Evolutionary conservation across 2,329 filamentous ascomycete genomes (phyloP).

Genomic region (Talaromyces sp.): DNA sequence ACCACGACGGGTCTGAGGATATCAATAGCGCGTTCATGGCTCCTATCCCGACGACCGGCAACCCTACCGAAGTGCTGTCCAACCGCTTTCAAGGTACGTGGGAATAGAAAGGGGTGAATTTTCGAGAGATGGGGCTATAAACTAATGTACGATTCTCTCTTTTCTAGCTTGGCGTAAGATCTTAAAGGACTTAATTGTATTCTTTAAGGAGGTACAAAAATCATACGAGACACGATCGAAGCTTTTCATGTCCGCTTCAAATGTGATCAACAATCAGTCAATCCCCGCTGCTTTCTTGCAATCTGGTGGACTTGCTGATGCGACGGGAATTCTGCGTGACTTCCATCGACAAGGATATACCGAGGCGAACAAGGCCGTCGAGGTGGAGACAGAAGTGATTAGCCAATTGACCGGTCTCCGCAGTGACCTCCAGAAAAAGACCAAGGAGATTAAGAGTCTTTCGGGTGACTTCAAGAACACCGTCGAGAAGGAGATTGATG

Average conservation of each 20-base stretch:
- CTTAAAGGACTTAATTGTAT: slow-evolving; percentile 89
- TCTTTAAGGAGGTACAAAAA: slow-evolving; percentile 87
- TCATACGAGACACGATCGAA: slow-evolving; percentile 88
- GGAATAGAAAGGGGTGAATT: not conserved
- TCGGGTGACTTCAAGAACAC: slow-evolving; percentile 96
- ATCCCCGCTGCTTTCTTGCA: slow-evolving; percentile 75
- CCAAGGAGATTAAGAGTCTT: slow-evolving; percentile 95
- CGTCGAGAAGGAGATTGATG: slow-evolving; percentile 92
- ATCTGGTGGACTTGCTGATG: slow-evolving; percentile 84
- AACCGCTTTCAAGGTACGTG: slow-evolving; percentile 81
- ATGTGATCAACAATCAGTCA: slow-evolving; percentile 77
- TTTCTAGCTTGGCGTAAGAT: slow-evolving; percentile 85
- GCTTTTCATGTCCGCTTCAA: slow-evolving; percentile 77
- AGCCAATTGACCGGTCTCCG: slow-evolving; percentile 81
- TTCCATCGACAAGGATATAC: slow-evolving; percentile 79
- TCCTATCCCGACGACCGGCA: slow-evolving; percentile 83
- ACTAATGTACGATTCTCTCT: not conserved
- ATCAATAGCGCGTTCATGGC: slow-evolving; percentile 84
- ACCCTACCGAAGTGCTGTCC: slow-evolving; percentile 83
- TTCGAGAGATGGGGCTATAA: not conserved
- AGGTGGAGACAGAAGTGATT: slow-evolving; percentile 91
- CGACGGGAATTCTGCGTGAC: slow-evolving; percentile 74
- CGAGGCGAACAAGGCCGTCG: slow-evolving; percentile 84
- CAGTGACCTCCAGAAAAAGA: slow-evolving; percentile 90
- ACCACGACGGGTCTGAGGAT: slow-evolving; percentile 58